Base-by-base conservation (phyloP, 495 filamentous ascomycete species). In the Penicillium lividum region DNA sequence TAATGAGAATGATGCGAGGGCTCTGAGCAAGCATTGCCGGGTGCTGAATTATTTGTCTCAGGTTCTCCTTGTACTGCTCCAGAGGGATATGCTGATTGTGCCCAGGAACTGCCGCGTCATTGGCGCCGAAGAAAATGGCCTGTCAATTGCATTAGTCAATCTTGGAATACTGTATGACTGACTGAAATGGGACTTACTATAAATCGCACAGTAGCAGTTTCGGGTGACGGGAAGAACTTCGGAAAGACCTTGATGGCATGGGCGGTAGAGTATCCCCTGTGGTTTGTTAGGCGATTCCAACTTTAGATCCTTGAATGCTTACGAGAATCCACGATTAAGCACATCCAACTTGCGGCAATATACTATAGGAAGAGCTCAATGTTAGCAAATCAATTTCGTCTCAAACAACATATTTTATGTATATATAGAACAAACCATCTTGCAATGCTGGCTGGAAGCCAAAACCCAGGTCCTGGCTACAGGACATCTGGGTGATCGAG, bases 61-160 rank as follows among this genome's bases (percentile, higher is more conserved):
- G 71, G 64, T 95, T 96, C 56, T 79, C 74, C 64, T 84, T 84
- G 75, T 87, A 97, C 54, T 82, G 73, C 4, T 85, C 80, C 18
- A 93, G 71, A 3, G 90, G 84, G n/a, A 97, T 82, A 65, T 90
- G 82, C 68, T 96, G 92, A 6, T 73, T 70, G 55, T 77, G 84
- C 42, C 77, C 71, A 18, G 78, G 77, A n/a, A 93, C 63, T 54
- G 79, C 81, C 7, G 92, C 87, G 69, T 97, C 92, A 67, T 97
- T 97, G 64, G 92, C 89, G 16, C 92, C 92, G 57, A 96, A 85
- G 64, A 94, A 91, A 60, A 97, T 76, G 25, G 86, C 79, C 89
- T 93, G 53, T 28, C 13, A 7, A 18, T 34, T 30, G 7, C 10
- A 29, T 47, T 9, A 53, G 53, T 42, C 15, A 29, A 60, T 2